These are phyloP conservation scores for Jaapia argillacea DNA, from an alignment of 768 basidiomycete genomes.

Conservation along the genomic window DNA sequence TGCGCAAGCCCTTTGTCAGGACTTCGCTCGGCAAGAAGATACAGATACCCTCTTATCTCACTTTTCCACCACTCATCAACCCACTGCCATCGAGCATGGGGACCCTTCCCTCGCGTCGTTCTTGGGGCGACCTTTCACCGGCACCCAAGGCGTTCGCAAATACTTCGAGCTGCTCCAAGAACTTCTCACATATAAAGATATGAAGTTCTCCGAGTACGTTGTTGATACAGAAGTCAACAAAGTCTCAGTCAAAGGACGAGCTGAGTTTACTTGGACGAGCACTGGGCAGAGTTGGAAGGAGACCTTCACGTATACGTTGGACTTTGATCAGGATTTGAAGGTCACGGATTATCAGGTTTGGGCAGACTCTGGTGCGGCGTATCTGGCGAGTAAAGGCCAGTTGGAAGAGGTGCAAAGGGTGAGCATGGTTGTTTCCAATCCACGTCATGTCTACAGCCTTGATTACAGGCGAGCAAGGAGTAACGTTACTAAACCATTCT, in stretches of 20 bases:
- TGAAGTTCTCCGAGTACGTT: slow-evolving; percentile 44
- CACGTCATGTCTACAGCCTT: too few species aligned
- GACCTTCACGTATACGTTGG: slow-evolving; percentile 47
- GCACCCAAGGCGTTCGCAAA: slow-evolving; percentile 27
- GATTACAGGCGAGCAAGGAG: too few species aligned
- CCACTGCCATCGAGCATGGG: slow-evolving; percentile 46
- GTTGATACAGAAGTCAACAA: slow-evolving; percentile 39
- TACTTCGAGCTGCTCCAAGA: slow-evolving; percentile 42
- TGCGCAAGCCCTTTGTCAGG: slow-evolving; percentile 39
- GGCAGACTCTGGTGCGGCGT: slow-evolving; percentile 59
- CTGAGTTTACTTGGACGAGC: slow-evolving; percentile 45
- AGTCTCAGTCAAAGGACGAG: slow-evolving; percentile 45
- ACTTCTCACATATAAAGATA: slow-evolving; percentile 37
- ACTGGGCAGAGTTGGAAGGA: slow-evolving; percentile 51
- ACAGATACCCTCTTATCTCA: slow-evolving; percentile 33
- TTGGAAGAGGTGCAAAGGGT: slow-evolving; percentile 17
- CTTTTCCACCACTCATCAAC: slow-evolving; percentile 36
- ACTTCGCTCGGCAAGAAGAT: slow-evolving; percentile 36
- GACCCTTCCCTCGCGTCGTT: slow-evolving; percentile 47
- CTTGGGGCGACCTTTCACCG: slow-evolving; percentile 39
- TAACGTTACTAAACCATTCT: too few species aligned
- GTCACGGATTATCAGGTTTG: slow-evolving; percentile 55
- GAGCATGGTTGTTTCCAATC: too few species aligned
- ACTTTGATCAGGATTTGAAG: slow-evolving; percentile 47
- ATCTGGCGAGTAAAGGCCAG: slow-evolving; percentile 45